A percentile compares a stretch with the other conserved stretches of the same genome.
phyloP scores from a whole-genome alignment of 148 eudicot species.

The Suaeda aralocaspica region DNA sequence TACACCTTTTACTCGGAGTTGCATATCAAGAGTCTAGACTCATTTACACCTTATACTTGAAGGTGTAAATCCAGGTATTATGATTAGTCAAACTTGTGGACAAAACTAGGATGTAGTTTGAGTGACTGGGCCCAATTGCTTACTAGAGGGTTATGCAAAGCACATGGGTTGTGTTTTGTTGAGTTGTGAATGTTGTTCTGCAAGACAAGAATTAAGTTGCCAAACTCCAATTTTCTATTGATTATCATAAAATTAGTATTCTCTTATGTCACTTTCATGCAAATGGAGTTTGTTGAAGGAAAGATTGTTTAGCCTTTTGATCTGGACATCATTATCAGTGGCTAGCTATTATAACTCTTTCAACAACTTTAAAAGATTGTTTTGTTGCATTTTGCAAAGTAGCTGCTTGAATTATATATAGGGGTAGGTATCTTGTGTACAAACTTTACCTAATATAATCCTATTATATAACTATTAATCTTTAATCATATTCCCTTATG shows the following conservation, averaged over 20 bases:
- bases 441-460: constrained; percentile 25
- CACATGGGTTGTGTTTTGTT: not conserved
- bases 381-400: constrained; percentile 6
- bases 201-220: constrained; percentile 5
- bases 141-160: not conserved
- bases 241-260: constrained; percentile 11
- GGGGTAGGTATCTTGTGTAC: constrained; percentile 16
- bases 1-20: too few relatives aligned
- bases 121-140: not conserved
- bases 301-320: constrained; percentile 18
- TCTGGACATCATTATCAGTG: constrained; percentile 22
- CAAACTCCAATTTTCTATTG: not conserved
- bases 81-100: not conserved
- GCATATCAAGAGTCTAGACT: too few relatives aligned
- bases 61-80: too few relatives aligned
- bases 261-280: constrained; percentile 14
- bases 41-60: too few relatives aligned
- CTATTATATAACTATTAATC: constrained; percentile 3
- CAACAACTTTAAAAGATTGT: not conserved
- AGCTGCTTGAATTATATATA: constrained; percentile 13
- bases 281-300: constrained; percentile 19
- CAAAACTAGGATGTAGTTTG: constrained; percentile 1
- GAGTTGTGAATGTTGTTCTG: not conserved
- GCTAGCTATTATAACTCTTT: constrained; percentile 19
- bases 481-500: not conserved